Percentiles rank a stretch among this genome's conserved stretches.
Conservation (phyloP, 129 eudicot genomes). For the Flaveria ramosissima region DNA sequence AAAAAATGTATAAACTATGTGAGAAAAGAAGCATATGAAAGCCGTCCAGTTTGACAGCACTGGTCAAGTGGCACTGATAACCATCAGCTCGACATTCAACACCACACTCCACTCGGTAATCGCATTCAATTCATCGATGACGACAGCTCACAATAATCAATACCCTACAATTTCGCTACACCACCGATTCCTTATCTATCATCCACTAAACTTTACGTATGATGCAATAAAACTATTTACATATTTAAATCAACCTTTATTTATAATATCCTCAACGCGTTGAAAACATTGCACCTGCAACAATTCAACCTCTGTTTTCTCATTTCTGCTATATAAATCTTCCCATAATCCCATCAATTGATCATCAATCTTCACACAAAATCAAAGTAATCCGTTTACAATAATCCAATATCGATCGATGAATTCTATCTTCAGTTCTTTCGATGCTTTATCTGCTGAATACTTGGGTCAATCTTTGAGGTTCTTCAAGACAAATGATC, state of each 20-base stretch:
- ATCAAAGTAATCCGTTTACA: background rate
- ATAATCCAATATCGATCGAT: conserved; percentile 27
- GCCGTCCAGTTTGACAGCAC: background rate
- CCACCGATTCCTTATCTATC: background rate
- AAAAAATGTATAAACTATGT: background rate
- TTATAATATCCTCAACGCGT: conserved; percentile 16
- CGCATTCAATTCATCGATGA: background rate
- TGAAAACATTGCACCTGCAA: conserved; percentile 21
- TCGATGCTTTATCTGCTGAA: conserved; percentile 48
- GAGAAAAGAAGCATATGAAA: background rate
- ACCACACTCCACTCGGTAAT: too few relatives aligned
- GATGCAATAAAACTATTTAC: too few relatives aligned
- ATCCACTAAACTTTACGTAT: background rate
- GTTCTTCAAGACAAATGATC: conserved; percentile 18
- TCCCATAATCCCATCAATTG: background rate
- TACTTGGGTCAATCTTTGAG: conserved; percentile 29
- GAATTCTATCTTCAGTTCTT: conserved; percentile 57
- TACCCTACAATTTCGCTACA: too few relatives aligned
- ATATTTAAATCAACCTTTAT: background rate
- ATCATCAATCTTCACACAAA: conserved; percentile 8
- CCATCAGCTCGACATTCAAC: background rate
- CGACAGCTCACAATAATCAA: background rate
- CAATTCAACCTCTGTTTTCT: background rate
- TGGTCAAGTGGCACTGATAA: background rate
- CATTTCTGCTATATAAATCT: conserved; percentile 12